Evolutionary conservation across 2,329 filamentous ascomycete species (phyloP), one percentile per base, ranked within the genome.

Genomic region (Xylaria sp.): DNA sequence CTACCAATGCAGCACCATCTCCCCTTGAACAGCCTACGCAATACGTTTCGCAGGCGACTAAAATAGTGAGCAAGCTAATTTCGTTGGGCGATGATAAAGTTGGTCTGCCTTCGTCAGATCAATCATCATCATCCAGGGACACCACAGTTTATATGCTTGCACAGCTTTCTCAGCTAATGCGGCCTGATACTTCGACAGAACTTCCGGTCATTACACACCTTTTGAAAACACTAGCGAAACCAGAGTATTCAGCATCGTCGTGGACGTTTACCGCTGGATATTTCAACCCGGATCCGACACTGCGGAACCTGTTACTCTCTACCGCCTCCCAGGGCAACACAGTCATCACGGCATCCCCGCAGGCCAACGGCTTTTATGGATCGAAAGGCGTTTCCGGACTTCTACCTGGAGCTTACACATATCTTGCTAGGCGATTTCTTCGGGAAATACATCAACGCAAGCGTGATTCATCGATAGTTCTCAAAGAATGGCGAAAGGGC

Each of bases 261-360:
- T 99, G 96, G 96, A 96, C 94, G 0, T 98, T 99, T 80, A 98
- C 96, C 0, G 96, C 96, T 0, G 96, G 96, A 62, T 99, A 99
- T 83, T 99, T 99, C 84, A 99, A 99, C 83, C 97, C 97, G 65
- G 94, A 94, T 7, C 92, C 94, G 0, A 90, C 91, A 3, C 88
- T 98, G 23, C 94, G 93, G 2, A 88, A 90, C 48, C 87, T 97
- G 0, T 85, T 99, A 0, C 89, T 99, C 39, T 85, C 87, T 7
- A 94, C 93, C 0, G 87, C 90, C 0, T 92, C 91, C 0, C 81
- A 82, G 1, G 86, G 85, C 51, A 96, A 94, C 70, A 94, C 92
- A 0, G 92, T 99, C 25, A 91, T 99, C 64, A 98, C 96, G 0
- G 96, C 96, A 1, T 94, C 94, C 0, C 96, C 95, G 0, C 91